Evolutionary conservation across 345 rosid species (phyloP).

Genomic region (Corymbia maculata): DNA sequence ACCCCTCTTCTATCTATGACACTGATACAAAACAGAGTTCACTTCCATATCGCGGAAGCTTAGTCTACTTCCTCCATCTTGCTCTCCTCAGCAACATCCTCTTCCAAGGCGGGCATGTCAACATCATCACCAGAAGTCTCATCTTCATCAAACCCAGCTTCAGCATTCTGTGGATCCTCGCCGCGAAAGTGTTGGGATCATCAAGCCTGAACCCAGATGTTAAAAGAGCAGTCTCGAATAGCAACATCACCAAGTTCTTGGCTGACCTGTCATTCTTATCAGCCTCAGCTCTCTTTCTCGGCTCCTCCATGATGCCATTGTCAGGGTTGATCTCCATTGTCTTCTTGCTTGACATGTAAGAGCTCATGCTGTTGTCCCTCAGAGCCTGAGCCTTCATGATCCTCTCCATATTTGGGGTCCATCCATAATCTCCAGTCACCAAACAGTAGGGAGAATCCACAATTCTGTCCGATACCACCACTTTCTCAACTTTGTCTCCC

Average conservation of each 20-base stretch:
- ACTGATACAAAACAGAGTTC: background rate
- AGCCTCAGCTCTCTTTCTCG: constrained; percentile 36
- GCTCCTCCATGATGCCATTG: constrained; percentile 40
- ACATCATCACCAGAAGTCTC: constrained; percentile 17
- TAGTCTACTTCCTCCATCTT: constrained; percentile 44
- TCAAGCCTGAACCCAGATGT: constrained; percentile 37
- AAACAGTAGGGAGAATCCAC: constrained; percentile 42
- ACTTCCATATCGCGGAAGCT: background rate
- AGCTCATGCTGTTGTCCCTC: constrained; percentile 39
- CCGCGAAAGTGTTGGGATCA: constrained; percentile 34
- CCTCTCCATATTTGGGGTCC: constrained; percentile 43
- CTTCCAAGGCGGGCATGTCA: constrained; percentile 36
- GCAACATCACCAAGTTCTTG: constrained; percentile 25
- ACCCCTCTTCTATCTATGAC: background rate
- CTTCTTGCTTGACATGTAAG: constrained; percentile 45
- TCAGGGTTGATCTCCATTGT: constrained; percentile 44
- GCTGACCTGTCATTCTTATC: constrained; percentile 37
- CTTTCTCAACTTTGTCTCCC: constrained; percentile 36
- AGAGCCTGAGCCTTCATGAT: constrained; percentile 41
- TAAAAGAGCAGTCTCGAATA: constrained; percentile 33
- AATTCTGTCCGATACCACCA: constrained; percentile 30
- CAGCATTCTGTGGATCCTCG: constrained; percentile 40
- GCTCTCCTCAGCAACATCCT: constrained; percentile 39
- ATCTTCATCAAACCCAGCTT: constrained; percentile 34
- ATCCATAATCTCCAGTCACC: constrained; percentile 38